Base-by-base conservation (phyloP, 1,284 basidiomycete genomes). In the Agroathelia rolfsii region DNA sequence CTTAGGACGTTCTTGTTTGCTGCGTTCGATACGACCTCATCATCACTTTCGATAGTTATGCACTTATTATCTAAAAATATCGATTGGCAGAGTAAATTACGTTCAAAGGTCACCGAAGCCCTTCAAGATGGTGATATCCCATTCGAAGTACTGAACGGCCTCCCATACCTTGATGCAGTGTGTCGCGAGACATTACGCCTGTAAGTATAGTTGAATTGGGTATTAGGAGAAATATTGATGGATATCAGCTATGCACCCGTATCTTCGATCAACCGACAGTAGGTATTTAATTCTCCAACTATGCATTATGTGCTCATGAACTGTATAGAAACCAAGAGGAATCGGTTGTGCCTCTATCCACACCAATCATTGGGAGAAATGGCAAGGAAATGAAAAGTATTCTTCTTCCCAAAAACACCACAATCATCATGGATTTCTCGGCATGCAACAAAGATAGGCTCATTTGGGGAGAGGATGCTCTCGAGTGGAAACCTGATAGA, bases 151-250 rank as follows among this genome's bases (percentile, higher is more conserved):
- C 46, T 64, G 27, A 44, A 48, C 37, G 29, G 32, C 6, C 47
- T 63, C 18, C 56, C 56, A 6, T 61, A 53, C 37, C 50, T 64
- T 19, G 60, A 64, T 34, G 61, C 55, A 2, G 40, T 65, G 15
- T 45, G 56, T 32, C 48, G 57, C 27, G 62, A 64, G 41, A 62
- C 58, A 5, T 30, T 64, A 24, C 53, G 62, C 30, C 37, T 59
- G 28, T 53, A 15, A 31, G 44, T 26, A 14, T 14, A 9, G 28
- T 34, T 3, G 20, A 40, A 16, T 16, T 19, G 13, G 15, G 24
- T 2, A 9, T 13, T n/a, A n/a, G n/a, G n/a, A n/a, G n/a, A n/a
- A n/a, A n/a, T n/a, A n/a, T n/a, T n/a, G n/a, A n/a, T n/a, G n/a
- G n/a, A n/a, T n/a, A n/a, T n/a, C n/a, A 32, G 39, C 7, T 29